phyloP scores from a whole-genome alignment of 1,139 yeast species.

The Torulaspora globosa region DNA sequence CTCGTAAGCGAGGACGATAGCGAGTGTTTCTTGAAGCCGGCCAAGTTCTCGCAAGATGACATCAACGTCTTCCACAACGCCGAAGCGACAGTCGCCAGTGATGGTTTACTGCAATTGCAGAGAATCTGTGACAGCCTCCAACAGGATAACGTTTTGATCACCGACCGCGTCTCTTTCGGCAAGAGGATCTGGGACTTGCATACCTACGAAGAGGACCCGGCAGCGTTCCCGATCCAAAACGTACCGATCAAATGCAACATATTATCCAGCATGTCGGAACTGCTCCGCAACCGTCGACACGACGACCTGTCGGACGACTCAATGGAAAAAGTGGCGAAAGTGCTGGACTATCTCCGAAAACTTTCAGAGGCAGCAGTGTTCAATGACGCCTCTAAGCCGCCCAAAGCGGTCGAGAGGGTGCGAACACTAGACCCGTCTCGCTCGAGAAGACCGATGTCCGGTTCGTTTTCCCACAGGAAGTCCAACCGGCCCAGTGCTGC shows the following conservation, averaged over 20 bases:
- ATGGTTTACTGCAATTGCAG: constrained; percentile 12
- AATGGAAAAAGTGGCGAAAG: constrained; percentile 12
- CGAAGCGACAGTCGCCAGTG: constrained; percentile 8
- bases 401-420: background rate
- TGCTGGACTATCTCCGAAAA: constrained; percentile 16
- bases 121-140: constrained; percentile 15
- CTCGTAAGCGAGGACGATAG: background rate
- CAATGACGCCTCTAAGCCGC: background rate
- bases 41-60: background rate
- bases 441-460: background rate
- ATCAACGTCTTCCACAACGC: background rate
- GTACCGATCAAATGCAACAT: constrained; percentile 22
- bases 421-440: background rate
- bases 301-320: constrained; percentile 4
- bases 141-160: constrained; percentile 10
- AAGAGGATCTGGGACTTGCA: constrained; percentile 17
- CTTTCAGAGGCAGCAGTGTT: constrained; percentile 17
- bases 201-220: constrained; percentile 10
- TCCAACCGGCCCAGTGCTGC: background rate
- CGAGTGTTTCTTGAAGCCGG: background rate
- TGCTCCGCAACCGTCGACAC: constrained; percentile 12
- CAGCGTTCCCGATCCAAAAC: constrained; percentile 17
- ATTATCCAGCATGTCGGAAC: constrained; percentile 13
- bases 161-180: constrained; percentile 12
- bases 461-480: background rate